phyloP scores from a whole-genome alignment of 352 stramenopile genomes.

The Phytophthora kernoviae region DNA sequence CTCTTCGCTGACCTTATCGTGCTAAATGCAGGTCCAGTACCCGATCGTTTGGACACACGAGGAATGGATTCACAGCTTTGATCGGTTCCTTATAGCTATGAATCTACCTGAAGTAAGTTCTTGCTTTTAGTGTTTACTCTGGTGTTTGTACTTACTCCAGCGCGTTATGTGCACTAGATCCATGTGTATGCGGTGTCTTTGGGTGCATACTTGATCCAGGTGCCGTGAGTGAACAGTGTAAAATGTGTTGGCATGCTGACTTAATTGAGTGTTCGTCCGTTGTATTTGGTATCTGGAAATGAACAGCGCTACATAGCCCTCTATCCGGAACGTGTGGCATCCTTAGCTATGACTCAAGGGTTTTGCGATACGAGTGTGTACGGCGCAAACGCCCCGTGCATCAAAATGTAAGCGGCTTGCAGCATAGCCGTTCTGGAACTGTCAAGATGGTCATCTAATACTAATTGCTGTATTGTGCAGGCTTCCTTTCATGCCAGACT shows the following conservation, averaged over 20 bases:
- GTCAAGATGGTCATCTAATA: too few species aligned
- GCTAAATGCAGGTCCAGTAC: slow-evolving; percentile 55
- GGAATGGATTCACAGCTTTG: slow-evolving; percentile 85
- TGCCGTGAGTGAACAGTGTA: slow-evolving; percentile 12
- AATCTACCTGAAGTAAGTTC: slow-evolving; percentile 41
- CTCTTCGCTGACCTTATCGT: slow-evolving; percentile 1
- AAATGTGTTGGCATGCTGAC: background rate
- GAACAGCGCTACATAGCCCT: slow-evolving; percentile 55
- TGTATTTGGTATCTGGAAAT: background rate
- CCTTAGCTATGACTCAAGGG: slow-evolving; percentile 65
- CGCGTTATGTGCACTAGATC: slow-evolving; percentile 27
- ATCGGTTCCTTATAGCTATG: slow-evolving; percentile 75
- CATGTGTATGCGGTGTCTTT: slow-evolving; percentile 77
- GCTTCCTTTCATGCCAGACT: slow-evolving; percentile 70
- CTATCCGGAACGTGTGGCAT: slow-evolving; percentile 65
- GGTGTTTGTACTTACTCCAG: slow-evolving; percentile 1
- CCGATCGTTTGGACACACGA: slow-evolving; percentile 79
- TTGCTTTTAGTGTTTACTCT: background rate
- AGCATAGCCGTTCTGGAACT: too few species aligned
- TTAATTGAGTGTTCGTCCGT: background rate
- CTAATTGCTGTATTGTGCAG: slow-evolving; percentile 23
- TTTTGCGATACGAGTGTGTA: slow-evolving; percentile 64
- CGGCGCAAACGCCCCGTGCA: slow-evolving; percentile 45
- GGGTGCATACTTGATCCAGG: slow-evolving; percentile 73
- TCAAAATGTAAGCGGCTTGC: slow-evolving; percentile 51